Conservation (phyloP, 2,329 filamentous ascomycete genomes). For the Chrysosphaeria jannelii region DNA sequence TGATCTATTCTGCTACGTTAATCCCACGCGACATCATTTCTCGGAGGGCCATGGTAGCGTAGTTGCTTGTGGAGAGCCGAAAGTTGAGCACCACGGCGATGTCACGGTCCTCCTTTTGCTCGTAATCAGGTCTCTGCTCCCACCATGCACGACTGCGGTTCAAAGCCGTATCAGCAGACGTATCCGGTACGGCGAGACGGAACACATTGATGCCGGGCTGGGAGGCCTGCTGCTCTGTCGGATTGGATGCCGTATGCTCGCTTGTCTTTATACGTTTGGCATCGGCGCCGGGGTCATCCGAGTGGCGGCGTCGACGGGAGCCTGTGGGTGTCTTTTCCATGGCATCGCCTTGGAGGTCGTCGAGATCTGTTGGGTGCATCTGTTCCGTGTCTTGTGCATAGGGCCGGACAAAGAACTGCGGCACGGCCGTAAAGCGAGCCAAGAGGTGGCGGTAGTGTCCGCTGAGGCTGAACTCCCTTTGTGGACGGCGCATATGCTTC, state of each 20-base stretch:
- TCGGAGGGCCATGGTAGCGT: slow-evolving; percentile 11
- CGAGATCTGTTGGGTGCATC: slow-evolving; percentile 66
- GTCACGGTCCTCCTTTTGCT: slow-evolving; percentile 6
- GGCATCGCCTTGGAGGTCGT: slow-evolving; percentile 17
- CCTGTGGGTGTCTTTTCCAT: background rate
- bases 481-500: slow-evolving; percentile 55
- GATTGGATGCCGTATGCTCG: background rate
- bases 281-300: slow-evolving; percentile 4
- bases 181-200: slow-evolving; percentile 1
- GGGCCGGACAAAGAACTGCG: slow-evolving; percentile 35
- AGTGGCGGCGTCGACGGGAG: slow-evolving; percentile 1
- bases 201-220: slow-evolving; percentile 4
- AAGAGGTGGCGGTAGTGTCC: slow-evolving; percentile 73
- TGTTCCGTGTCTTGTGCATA: slow-evolving; percentile 51
- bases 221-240: background rate
- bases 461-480: slow-evolving; percentile 66
- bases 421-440: slow-evolving; percentile 32
- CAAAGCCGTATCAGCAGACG: slow-evolving; percentile 2
- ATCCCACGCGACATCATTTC: too few species aligned
- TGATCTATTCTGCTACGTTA: too few species aligned
- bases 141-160: slow-evolving; percentile 4
- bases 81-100: slow-evolving; percentile 11
- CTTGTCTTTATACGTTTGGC: slow-evolving; percentile 13
- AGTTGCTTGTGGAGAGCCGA: slow-evolving; percentile 10
- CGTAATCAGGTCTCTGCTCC: slow-evolving; percentile 2